Evolutionary conservation across 164 flowering plant species (phyloP).

Genomic region (Tetracentron sinense): DNA sequence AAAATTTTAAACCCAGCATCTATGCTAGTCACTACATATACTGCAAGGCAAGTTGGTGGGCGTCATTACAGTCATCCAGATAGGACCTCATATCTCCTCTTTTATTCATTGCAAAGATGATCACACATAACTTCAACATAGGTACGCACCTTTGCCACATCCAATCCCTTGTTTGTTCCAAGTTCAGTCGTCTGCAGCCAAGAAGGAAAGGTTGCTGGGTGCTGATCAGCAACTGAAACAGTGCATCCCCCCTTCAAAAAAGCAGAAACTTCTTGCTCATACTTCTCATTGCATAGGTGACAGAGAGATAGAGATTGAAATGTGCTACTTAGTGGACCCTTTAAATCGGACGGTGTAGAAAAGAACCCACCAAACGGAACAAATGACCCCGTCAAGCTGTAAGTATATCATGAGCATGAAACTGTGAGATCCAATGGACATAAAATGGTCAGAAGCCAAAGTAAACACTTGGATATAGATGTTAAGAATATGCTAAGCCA

Average conservation of each 20-base stretch:
- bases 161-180: slow-evolving; percentile 25
- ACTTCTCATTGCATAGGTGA: slow-evolving; percentile 49
- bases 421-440: slow-evolving; percentile 45
- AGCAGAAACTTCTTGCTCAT: slow-evolving; percentile 46
- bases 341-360: slow-evolving; percentile 37
- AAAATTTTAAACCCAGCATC: too few relatives aligned
- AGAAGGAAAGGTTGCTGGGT: slow-evolving; percentile 31
- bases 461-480: too few relatives aligned
- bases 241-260: slow-evolving; percentile 30
- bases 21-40: background rate
- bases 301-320: slow-evolving; percentile 29
- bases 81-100: background rate
- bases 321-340: slow-evolving; percentile 19
- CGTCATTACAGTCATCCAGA: background rate
- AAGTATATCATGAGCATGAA: slow-evolving; percentile 47
- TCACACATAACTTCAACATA: slow-evolving; percentile 4
- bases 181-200: slow-evolving; percentile 43
- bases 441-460: slow-evolving; percentile 35
- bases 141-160: slow-evolving; percentile 34
- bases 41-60: background rate
- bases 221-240: slow-evolving; percentile 36
- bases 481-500: too few relatives aligned
- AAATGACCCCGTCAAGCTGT: slow-evolving; percentile 83
- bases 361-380: slow-evolving; percentile 76
- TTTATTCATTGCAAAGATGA: background rate